Evolutionary conservation across 768 basidiomycete species (phyloP).

Genomic region (Astraeus odoratus): DNA sequence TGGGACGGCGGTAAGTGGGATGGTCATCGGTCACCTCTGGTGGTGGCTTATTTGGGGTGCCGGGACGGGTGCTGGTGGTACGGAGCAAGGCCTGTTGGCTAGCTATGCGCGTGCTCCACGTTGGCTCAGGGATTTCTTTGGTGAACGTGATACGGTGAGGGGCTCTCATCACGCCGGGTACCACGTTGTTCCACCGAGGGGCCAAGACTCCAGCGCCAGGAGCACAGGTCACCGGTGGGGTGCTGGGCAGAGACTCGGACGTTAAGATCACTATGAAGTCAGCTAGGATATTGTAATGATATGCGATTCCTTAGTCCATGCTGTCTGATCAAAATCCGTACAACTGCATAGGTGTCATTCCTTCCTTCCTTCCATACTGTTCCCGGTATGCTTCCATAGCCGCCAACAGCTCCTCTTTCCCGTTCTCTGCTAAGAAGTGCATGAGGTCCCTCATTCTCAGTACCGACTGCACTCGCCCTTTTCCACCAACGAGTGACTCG

Average conservation of each 20-base stretch:
- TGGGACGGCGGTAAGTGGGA: constrained; percentile 54
- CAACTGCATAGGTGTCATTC: constrained; percentile 10
- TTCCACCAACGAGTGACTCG: constrained; percentile 60
- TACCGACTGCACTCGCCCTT: constrained; percentile 67
- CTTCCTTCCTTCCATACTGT: constrained; percentile 23
- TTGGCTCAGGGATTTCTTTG: constrained; percentile 51
- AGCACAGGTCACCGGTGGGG: constrained; percentile 46
- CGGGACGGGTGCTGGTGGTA: constrained; percentile 33
- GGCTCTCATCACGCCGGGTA: constrained; percentile 42
- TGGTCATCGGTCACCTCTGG: constrained; percentile 75
- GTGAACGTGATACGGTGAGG: constrained; percentile 28
- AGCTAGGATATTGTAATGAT: too few relatives aligned
- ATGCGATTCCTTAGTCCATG: too few relatives aligned
- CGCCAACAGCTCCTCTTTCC: constrained; percentile 53
- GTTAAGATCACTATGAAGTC: constrained; percentile 8
- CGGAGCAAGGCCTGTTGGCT: constrained; percentile 32
- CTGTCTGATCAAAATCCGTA: too few relatives aligned
- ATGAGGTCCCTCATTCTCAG: constrained; percentile 84
- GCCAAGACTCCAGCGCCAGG: constrained; percentile 11
- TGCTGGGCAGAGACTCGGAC: constrained; percentile 44
- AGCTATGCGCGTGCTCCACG: constrained; percentile 44
- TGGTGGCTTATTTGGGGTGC: constrained; percentile 65
- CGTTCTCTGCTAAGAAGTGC: constrained; percentile 69
- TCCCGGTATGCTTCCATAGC: constrained; percentile 66
- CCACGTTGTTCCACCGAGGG: constrained; percentile 51